These are phyloP conservation scores for Theileria sp. DNA, from an alignment of 169 alveolate species.

Conservation along the genomic window DNA sequence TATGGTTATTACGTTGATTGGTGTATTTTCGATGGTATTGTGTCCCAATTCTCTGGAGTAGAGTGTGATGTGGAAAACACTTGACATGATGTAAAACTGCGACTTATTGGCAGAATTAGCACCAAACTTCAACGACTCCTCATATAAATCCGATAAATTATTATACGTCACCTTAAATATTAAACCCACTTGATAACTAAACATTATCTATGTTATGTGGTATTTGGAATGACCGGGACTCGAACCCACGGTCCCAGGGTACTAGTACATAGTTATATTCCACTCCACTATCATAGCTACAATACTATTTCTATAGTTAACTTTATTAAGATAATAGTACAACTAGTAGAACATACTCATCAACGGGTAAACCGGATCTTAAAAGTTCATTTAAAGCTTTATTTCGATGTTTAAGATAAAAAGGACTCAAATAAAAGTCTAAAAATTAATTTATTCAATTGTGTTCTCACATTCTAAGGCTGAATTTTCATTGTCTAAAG, in stretches of 20 bases:
- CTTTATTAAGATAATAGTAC: too few species aligned
- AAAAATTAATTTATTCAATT: background rate
- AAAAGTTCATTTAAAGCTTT: slow-evolving; percentile 53
- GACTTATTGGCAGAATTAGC: slow-evolving; percentile 31
- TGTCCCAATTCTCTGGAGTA: slow-evolving; percentile 55
- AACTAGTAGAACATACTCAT: slow-evolving; percentile 36
- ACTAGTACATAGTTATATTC: too few species aligned
- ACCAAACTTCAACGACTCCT: slow-evolving; percentile 14
- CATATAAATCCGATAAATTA: slow-evolving; percentile 39
- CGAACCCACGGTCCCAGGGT: too few species aligned
- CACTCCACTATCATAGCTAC: too few species aligned
- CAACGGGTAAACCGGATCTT: slow-evolving; percentile 56
- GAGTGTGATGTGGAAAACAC: slow-evolving; percentile 60
- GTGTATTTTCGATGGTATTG: slow-evolving; percentile 49
- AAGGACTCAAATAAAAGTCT: slow-evolving; percentile 67
- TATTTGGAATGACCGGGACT: too few species aligned
- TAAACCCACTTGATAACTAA: slow-evolving; percentile 53
- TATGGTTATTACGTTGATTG: slow-evolving; percentile 51
- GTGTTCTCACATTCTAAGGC: slow-evolving; percentile 54
- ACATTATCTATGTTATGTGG: too few species aligned
- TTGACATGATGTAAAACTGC: slow-evolving; percentile 43
- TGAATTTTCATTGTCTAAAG: slow-evolving; percentile 60
- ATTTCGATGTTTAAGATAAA: slow-evolving; percentile 59
- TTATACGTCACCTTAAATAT: slow-evolving; percentile 64
- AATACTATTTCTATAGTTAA: too few species aligned